These are phyloP conservation scores for Exobasidium rhododendri DNA, from an alignment of 1,284 basidiomycete species.

Conservation along the genomic window DNA sequence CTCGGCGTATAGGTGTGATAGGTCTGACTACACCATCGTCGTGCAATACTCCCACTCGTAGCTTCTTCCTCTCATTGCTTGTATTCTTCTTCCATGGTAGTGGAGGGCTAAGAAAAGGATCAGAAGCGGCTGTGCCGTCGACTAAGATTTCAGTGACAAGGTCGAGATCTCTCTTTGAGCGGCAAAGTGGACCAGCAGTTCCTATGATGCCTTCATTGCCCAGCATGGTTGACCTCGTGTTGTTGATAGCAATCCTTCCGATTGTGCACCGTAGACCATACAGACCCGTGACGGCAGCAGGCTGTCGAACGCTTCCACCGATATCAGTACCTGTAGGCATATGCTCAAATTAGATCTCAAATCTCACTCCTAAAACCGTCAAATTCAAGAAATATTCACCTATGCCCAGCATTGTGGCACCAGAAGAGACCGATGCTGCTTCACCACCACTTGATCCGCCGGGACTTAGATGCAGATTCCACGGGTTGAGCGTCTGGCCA, in stretches of 20 bases:
- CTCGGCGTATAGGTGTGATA: constrained; percentile 14
- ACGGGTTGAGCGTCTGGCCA: constrained; percentile 37
- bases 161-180: constrained; percentile 24
- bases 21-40: constrained; percentile 15
- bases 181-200: constrained; percentile 26
- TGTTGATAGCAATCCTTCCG: constrained; percentile 24
- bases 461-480: constrained; percentile 31
- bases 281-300: constrained; percentile 23
- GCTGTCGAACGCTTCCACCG: constrained; percentile 31
- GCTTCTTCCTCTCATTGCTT: background rate
- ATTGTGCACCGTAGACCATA: constrained; percentile 31
- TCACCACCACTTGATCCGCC: constrained; percentile 40
- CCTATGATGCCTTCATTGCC: constrained; percentile 29
- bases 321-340: constrained; percentile 4
- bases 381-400: too few relatives aligned
- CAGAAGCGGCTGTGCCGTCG: background rate
- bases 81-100: constrained; percentile 11
- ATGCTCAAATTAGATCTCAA: background rate
- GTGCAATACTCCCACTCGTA: constrained; percentile 12
- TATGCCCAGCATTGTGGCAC: constrained; percentile 28
- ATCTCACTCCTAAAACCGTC: constrained; percentile 27
- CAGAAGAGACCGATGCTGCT: constrained; percentile 25
- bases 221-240: constrained; percentile 27
- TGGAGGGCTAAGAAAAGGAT: constrained; percentile 8
- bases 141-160: constrained; percentile 29